Evolutionary conservation across 164 flowering plant species (phyloP).

Genomic region (Santalum album): DNA sequence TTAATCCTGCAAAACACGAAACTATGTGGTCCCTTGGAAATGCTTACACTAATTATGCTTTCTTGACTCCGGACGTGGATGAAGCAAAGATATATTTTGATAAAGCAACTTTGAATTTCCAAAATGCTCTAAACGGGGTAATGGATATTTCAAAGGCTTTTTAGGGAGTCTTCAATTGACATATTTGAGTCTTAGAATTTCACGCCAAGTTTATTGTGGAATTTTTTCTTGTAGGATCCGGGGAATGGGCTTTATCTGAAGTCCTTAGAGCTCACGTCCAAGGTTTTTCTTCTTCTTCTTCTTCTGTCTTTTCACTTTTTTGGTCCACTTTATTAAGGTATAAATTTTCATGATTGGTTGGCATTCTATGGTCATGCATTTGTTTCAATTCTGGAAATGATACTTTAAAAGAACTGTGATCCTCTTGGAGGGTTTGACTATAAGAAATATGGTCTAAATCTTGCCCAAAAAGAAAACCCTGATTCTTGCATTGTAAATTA

Average conservation of each 20-base stretch:
- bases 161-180: neutral
- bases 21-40: constrained; percentile 25
- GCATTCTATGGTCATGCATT: neutral
- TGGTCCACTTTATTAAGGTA: neutral
- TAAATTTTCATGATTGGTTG: neutral
- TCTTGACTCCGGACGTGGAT: constrained; percentile 14
- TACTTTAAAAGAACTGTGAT: no score
- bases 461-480: no score
- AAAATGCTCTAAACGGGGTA: constrained; percentile 26
- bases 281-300: constrained; percentile 15
- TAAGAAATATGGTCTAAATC: no score
- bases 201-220: neutral
- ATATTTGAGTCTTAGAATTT: neutral
- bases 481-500: no score
- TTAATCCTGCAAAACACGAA: constrained; percentile 20
- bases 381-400: neutral
- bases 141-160: neutral
- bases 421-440: no score
- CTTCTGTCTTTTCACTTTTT: neutral
- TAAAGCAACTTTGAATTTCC: constrained; percentile 16
- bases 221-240: constrained; percentile 20
- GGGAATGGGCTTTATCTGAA: constrained; percentile 18
- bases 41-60: constrained; percentile 21
- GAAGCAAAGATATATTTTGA: constrained; percentile 21
- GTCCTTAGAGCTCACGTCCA: constrained; percentile 14